A percentile compares a stretch with the other conserved stretches of the same genome.
Conservation (phyloP, 2,329 filamentous ascomycete species). For the Drechslerella dactyloides region DNA sequence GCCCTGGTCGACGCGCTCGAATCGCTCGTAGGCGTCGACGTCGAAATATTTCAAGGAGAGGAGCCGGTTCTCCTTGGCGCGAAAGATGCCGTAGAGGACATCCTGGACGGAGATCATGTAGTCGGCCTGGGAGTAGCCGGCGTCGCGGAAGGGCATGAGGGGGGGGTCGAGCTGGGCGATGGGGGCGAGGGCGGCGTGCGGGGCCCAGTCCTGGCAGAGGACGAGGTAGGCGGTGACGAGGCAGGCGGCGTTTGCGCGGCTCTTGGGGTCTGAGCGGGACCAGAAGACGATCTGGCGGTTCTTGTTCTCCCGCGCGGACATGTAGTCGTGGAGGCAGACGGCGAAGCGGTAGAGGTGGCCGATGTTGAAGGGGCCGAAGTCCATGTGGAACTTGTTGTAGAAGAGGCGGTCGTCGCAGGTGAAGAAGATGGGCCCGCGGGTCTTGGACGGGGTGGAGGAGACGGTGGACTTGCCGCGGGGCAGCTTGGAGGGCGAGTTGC, state of each 20-base stretch:
- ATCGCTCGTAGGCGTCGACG: constrained; percentile 93
- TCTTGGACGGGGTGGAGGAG: constrained; percentile 56
- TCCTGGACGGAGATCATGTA: constrained; percentile 96
- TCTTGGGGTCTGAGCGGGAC: constrained; percentile 88
- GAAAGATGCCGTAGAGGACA: constrained; percentile 98
- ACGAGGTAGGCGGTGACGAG: constrained; percentile 97
- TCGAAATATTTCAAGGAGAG: constrained; percentile 93
- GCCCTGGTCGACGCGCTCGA: constrained; percentile 93
- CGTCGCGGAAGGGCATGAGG: constrained; percentile 97
- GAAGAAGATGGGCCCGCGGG: constrained; percentile 85
- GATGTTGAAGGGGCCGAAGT: constrained; percentile 97
- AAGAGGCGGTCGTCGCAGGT: constrained; percentile 88
- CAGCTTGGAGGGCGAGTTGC: constrained; percentile 51
- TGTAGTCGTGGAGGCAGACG: constrained; percentile 91
- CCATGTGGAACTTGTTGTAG: constrained; percentile 98
- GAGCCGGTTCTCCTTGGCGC: constrained; percentile 92
- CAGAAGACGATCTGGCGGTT: constrained; percentile 92
- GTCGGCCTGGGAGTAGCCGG: constrained; percentile 97
- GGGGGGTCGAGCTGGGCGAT: constrained; percentile 97
- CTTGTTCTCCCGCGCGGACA: constrained; percentile 89
- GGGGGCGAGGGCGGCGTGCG: constrained; percentile 90
- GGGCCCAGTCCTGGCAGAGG: constrained; percentile 95
- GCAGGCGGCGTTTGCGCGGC: constrained; percentile 92
- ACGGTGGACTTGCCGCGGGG: constrained; percentile 47
- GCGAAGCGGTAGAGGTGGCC: constrained; percentile 97